Percentiles rank a stretch among this genome's conserved stretches.
Evolutionary conservation across 768 basidiomycete genomes (phyloP).

Genomic region (Mycena polygramma): DNA sequence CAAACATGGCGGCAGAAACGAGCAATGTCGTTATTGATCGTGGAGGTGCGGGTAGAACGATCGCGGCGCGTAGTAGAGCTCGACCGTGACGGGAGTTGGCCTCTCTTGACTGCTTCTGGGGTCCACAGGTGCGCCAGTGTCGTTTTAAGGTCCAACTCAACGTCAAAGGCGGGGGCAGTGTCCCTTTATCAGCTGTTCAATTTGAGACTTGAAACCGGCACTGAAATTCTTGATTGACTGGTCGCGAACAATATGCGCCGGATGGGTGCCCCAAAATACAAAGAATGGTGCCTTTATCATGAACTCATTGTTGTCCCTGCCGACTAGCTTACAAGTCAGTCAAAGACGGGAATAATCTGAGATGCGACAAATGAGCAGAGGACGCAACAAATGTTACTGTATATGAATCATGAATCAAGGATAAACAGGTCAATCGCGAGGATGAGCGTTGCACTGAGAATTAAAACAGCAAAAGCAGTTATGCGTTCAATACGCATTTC

Average conservation of each 20-base stretch:
- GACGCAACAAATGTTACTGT: too few relatives aligned
- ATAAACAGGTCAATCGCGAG: too few relatives aligned
- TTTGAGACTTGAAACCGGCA: conserved; percentile 22
- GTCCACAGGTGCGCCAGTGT: conserved; percentile 24
- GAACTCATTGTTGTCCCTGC: conserved; percentile 2
- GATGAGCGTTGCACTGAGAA: too few relatives aligned
- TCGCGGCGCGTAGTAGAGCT: conserved; percentile 4
- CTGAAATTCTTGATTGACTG: conserved; percentile 25
- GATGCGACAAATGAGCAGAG: too few relatives aligned
- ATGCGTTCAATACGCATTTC: too few relatives aligned
- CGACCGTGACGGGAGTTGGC: background rate
- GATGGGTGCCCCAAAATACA: conserved; percentile 16
- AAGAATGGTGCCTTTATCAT: conserved; percentile 16
- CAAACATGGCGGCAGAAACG: conserved; percentile 59
- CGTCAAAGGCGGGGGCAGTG: conserved; percentile 26
- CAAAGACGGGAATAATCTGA: background rate
- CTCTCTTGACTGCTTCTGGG: background rate
- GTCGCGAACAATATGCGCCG: conserved; percentile 12
- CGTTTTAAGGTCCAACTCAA: conserved; percentile 17
- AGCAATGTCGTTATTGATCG: conserved; percentile 29
- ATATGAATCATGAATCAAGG: too few relatives aligned
- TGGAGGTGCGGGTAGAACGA: conserved; percentile 19
- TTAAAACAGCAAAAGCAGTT: too few relatives aligned
- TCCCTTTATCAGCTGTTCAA: conserved; percentile 23
- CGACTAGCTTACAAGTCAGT: conserved; percentile 11